Evolutionary conservation across 257 asterid species (phyloP).

Genomic region (Euphrasia confusa): DNA sequence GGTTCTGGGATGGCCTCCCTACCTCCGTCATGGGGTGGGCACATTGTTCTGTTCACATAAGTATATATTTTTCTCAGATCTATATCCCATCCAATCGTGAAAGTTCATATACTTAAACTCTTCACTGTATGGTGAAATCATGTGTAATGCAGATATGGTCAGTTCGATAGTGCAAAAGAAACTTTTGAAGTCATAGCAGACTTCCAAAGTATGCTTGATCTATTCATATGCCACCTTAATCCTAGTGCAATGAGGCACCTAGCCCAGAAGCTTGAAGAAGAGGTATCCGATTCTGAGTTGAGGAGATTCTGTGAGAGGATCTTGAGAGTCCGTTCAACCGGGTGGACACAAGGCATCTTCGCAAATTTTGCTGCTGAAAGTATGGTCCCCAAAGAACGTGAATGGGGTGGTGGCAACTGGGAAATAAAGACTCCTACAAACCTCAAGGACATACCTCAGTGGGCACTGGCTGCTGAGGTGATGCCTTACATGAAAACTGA

Average conservation of each 20-base stretch:
- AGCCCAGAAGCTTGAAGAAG: conserved; percentile 93
- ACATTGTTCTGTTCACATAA: background rate
- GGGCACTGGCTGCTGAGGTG: conserved; percentile 99
- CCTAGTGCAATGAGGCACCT: conserved; percentile 99
- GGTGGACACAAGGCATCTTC: conserved; percentile 99
- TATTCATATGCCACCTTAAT: conserved; percentile 96
- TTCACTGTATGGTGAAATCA: conserved; percentile 21
- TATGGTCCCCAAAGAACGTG: conserved; percentile 99
- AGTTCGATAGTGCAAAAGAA: conserved; percentile 95
- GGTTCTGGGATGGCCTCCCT: too few relatives aligned
- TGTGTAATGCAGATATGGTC: conserved; percentile 73
- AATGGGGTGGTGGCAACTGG: conserved; percentile 99
- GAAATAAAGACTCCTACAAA: conserved; percentile 87
- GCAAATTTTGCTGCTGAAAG: conserved; percentile 99
- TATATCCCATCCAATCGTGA: background rate
- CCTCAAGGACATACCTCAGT: conserved; percentile 95
- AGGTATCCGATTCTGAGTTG: conserved; percentile 78
- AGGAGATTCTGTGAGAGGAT: conserved; percentile 96
- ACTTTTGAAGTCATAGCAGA: conserved; percentile 95
- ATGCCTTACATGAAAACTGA: conserved; percentile 99
- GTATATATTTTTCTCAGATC: background rate
- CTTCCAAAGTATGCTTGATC: conserved; percentile 93
- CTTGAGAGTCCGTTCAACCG: conserved; percentile 90
- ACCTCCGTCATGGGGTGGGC: background rate
- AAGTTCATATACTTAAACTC: background rate